These are phyloP conservation scores for Aspergillus costaricaensis DNA, from an alignment of 2,329 filamentous ascomycete species.

Conservation along the genomic window DNA sequence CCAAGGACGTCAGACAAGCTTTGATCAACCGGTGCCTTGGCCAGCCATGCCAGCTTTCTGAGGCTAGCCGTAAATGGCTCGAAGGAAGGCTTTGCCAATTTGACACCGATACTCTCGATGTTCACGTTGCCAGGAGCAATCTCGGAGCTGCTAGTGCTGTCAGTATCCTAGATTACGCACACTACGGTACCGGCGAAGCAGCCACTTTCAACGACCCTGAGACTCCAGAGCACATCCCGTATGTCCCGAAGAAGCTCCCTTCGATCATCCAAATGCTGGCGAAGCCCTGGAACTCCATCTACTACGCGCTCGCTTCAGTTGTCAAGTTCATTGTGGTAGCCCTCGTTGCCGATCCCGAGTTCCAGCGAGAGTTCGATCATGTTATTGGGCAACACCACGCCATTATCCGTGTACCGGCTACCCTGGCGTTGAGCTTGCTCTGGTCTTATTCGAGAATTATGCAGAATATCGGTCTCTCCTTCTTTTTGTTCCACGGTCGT, in stretches of 20 bases:
- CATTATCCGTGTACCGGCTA: slow-evolving; percentile 39
- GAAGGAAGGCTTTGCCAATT: slow-evolving; percentile 42
- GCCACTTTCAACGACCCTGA: slow-evolving; percentile 27
- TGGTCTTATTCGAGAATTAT: slow-evolving; percentile 52
- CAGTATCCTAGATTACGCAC: slow-evolving; percentile 35
- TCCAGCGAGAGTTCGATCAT: slow-evolving; percentile 53
- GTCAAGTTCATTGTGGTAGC: slow-evolving; percentile 55
- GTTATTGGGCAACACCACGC: slow-evolving; percentile 40
- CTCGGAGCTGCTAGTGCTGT: slow-evolving; percentile 46
- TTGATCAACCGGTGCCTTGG: slow-evolving; percentile 52
- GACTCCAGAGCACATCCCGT: slow-evolving; percentile 32
- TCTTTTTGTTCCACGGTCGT: slow-evolving; percentile 54
- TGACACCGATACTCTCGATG: slow-evolving; percentile 39
- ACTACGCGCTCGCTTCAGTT: slow-evolving; percentile 46
- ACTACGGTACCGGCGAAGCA: slow-evolving; percentile 31
- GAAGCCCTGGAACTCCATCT: slow-evolving; percentile 42
- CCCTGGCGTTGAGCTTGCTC: slow-evolving; percentile 47
- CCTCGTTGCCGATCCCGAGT: slow-evolving; percentile 55
- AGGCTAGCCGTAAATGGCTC: slow-evolving; percentile 48
- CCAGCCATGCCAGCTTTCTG: slow-evolving; percentile 43
- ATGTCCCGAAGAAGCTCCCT: slow-evolving; percentile 29
- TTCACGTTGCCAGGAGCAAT: slow-evolving; percentile 53
- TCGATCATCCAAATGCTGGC: slow-evolving; percentile 28
- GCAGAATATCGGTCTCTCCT: slow-evolving; percentile 49
- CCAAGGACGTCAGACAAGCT: slow-evolving; percentile 48